Evolutionary conservation across 345 rosid genomes (phyloP).

Genomic region (Linum tenue): DNA sequence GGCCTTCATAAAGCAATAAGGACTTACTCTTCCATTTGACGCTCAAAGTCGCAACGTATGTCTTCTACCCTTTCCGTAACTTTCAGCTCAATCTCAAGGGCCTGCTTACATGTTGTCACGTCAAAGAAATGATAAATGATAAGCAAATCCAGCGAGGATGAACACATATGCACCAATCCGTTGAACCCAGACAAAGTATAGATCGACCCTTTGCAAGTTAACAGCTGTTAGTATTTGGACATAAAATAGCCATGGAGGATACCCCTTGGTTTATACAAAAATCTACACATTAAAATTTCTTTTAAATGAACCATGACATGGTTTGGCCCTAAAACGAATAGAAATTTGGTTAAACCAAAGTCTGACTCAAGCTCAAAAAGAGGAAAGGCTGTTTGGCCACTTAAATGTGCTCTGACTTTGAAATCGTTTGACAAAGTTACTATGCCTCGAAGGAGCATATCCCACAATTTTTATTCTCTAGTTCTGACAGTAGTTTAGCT

Average conservation of each 20-base stretch:
- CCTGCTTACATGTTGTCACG: constrained; percentile 7
- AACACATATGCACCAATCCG: background rate
- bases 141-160: no score
- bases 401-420: background rate
- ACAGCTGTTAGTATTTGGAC: background rate
- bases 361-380: background rate
- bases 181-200: background rate
- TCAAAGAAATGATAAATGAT: background rate
- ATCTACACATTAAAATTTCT: background rate
- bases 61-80: constrained; percentile 20
- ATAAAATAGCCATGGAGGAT: background rate
- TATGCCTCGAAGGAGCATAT: background rate
- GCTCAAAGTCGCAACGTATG: constrained; percentile 19
- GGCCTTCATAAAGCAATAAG: background rate
- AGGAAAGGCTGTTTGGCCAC: background rate
- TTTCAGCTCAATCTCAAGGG: constrained; percentile 17
- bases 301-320: background rate
- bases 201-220: background rate
- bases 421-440: background rate
- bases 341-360: background rate
- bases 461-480: background rate
- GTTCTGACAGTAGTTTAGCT: background rate
- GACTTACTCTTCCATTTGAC: constrained; percentile 27
- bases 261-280: background rate
- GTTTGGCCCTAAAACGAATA: background rate